Percentiles rank a stretch among this genome's conserved stretches.
Evolutionary conservation across 2,329 filamentous ascomycete species (phyloP).

Genomic region (Scytalidium sp.): DNA sequence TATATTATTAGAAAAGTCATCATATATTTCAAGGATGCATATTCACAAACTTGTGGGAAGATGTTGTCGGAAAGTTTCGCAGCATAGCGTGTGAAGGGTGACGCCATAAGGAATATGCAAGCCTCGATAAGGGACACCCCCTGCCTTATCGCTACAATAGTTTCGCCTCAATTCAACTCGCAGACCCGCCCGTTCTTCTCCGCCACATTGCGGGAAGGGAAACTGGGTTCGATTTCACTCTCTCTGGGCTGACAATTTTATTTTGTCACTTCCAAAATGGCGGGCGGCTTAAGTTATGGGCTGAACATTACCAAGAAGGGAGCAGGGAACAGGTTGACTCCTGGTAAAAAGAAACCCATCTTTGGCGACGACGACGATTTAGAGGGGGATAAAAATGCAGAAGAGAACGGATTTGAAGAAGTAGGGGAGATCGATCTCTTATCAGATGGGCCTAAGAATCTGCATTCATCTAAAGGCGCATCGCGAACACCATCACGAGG

Average conservation of each 20-base stretch:
- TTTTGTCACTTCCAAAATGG: conserved; percentile 20
- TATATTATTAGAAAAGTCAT: neutral
- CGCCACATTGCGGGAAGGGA: neutral
- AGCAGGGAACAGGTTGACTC: conserved; percentile 42
- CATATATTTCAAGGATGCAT: too few relatives aligned
- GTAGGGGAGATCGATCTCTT: conserved; percentile 61
- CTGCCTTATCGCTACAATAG: neutral
- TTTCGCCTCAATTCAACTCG: conserved; percentile 1
- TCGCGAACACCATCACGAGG: conserved; percentile 29
- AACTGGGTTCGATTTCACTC: too few relatives aligned
- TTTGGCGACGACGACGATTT: conserved; percentile 59
- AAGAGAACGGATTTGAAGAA: conserved; percentile 43
- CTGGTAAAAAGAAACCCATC: conserved; percentile 50
- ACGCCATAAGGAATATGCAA: neutral
- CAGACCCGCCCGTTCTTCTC: conserved; percentile 1
- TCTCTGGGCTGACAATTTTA: too few relatives aligned
- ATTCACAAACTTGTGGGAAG: too few relatives aligned
- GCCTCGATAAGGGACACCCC: neutral
- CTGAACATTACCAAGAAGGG: conserved; percentile 60
- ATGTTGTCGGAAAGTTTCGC: too few relatives aligned
- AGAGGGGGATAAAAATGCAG: conserved; percentile 44
- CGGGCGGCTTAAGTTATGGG: conserved; percentile 48
- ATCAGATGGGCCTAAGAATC: conserved; percentile 25
- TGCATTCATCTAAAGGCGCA: conserved; percentile 26
- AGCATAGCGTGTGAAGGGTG: too few relatives aligned